Evolutionary conservation across 352 stramenopile species (phyloP).

Genomic region (Salisapilia sapeloensis): DNA sequence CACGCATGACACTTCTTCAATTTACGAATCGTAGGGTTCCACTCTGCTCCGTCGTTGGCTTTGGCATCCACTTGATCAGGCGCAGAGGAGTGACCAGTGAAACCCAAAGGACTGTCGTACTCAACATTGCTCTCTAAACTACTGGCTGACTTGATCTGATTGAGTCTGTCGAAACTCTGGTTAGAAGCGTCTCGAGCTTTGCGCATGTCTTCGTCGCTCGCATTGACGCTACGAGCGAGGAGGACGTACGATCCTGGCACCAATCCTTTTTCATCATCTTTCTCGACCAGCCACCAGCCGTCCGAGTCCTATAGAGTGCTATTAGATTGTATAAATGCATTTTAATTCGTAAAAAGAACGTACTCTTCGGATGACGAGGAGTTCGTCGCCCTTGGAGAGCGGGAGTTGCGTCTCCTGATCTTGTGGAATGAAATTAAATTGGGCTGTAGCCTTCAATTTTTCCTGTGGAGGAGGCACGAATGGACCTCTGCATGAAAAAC

Average conservation of each 20-base stretch:
- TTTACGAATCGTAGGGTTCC: constrained; percentile 54
- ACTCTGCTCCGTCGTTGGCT: constrained; percentile 21
- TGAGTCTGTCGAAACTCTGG: constrained; percentile 40
- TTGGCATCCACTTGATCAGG: constrained; percentile 33
- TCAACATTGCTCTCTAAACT: constrained; percentile 10
- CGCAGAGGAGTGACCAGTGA: constrained; percentile 6
- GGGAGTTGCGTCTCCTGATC: constrained; percentile 49
- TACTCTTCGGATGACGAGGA: constrained; percentile 61
- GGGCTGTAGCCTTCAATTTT: constrained; percentile 49
- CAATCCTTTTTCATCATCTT: constrained; percentile 59
- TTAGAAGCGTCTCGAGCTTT: constrained; percentile 60
- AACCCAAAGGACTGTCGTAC: constrained; percentile 14
- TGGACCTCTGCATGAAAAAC: constrained; percentile 1
- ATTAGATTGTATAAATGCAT: no score
- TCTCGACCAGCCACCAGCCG: constrained; percentile 71
- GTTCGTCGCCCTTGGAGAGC: constrained; percentile 44
- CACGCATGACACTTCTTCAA: constrained; percentile 63
- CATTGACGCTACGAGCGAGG: constrained; percentile 43
- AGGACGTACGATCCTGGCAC: constrained; percentile 61
- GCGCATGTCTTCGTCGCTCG: constrained; percentile 39
- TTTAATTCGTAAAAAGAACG: not conserved
- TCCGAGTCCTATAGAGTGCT: constrained; percentile 36
- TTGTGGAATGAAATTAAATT: constrained; percentile 67
- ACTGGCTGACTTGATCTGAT: constrained; percentile 9
- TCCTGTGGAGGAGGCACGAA: constrained; percentile 5